Conservation (phyloP, 1,284 basidiomycete species). For the Cutaneotrichosporon sp. region DNA sequence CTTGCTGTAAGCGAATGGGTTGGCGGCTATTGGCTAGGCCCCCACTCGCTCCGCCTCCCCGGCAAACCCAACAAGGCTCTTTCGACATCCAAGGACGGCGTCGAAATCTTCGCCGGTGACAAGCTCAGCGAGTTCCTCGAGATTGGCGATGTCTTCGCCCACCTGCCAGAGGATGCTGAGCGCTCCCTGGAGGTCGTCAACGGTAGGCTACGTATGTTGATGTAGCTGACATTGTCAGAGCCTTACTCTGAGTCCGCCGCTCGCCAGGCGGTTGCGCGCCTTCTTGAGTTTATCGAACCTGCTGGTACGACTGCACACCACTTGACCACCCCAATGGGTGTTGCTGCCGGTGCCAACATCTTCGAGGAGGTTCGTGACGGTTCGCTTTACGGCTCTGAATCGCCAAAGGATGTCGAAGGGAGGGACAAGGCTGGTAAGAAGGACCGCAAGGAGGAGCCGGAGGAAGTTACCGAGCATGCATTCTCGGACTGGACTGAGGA, state of each 20-base stretch:
- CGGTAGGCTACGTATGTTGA: conserved; percentile 25
- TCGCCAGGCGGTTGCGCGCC: conserved; percentile 51
- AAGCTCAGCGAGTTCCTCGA: conserved; percentile 49
- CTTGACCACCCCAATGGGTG: conserved; percentile 45
- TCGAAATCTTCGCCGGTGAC: conserved; percentile 44
- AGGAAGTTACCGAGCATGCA: conserved; percentile 37
- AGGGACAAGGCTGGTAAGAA: conserved; percentile 39
- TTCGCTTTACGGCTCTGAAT: conserved; percentile 29
- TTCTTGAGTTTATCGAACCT: conserved; percentile 51
- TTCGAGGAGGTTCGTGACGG: conserved; percentile 52
- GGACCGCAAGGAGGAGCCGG: conserved; percentile 37
- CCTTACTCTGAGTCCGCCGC: conserved; percentile 53
- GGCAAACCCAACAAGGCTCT: conserved; percentile 18
- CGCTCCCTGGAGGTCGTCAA: conserved; percentile 44
- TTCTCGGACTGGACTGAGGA: conserved; percentile 48
- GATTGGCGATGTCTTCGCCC: conserved; percentile 47
- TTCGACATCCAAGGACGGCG: conserved; percentile 37
- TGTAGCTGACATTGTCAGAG: conserved; percentile 32
- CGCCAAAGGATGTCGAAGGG: conserved; percentile 36
- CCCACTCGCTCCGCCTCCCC: conserved; percentile 46
- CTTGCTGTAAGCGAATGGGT: conserved; percentile 47
- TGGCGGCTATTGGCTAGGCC: conserved; percentile 50
- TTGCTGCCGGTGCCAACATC: conserved; percentile 51
- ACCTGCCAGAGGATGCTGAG: conserved; percentile 32
- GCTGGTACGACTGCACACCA: conserved; percentile 47